phyloP scores from a whole-genome alignment of 371 early-diverging fungal species.

The Mortierella sp. region DNA sequence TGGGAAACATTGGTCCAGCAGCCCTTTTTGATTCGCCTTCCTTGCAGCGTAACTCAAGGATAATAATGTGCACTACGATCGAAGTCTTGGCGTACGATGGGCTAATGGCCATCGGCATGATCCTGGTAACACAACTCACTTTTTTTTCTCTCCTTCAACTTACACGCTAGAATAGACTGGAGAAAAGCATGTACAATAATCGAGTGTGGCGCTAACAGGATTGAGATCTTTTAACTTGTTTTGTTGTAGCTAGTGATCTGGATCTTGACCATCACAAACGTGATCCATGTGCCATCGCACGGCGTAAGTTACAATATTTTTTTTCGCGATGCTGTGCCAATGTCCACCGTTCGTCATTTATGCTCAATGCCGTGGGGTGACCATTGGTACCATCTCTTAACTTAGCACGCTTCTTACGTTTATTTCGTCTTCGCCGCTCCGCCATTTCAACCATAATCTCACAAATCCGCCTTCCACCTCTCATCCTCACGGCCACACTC shows the following conservation, averaged over 20 bases:
- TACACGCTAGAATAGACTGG: background rate
- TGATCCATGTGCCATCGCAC: background rate
- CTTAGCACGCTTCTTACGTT: no score
- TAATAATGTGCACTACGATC: background rate
- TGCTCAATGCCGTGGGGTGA: background rate
- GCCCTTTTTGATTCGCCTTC: background rate
- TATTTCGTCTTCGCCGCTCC: no score
- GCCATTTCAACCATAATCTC: no score
- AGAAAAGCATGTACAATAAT: background rate
- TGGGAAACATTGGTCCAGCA: background rate
- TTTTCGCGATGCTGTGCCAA: background rate
- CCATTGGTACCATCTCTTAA: no score
- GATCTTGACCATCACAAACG: background rate
- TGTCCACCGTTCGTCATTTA: background rate
- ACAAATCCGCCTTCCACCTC: no score
- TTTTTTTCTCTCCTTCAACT: no score
- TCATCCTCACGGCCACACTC: no score
- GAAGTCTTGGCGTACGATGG: background rate
- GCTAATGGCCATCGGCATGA: background rate
- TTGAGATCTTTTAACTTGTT: background rate
- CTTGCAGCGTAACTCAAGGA: background rate
- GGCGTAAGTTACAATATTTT: background rate
- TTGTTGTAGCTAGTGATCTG: background rate
- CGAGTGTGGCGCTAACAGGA: background rate
- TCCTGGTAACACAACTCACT: background rate